Evolutionary conservation across 768 basidiomycete genomes (phyloP).

Genomic region (Calvatia gigantea): DNA sequence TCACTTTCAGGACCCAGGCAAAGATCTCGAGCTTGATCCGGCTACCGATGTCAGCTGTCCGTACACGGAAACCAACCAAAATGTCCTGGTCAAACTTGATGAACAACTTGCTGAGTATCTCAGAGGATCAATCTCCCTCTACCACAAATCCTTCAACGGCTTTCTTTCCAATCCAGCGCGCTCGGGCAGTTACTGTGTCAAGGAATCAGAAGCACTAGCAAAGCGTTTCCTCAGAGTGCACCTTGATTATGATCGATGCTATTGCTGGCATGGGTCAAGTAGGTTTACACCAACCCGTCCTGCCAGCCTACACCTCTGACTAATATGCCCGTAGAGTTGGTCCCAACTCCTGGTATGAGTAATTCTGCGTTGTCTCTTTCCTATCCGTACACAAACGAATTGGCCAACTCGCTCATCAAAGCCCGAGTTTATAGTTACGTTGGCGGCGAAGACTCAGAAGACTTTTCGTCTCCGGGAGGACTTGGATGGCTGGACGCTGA

Average conservation of each 20-base stretch:
- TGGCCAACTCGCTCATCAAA: neutral
- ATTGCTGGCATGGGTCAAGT: neutral
- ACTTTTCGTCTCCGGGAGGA: neutral
- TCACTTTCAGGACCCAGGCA: neutral
- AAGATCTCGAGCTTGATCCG: neutral
- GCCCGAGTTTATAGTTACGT: neutral
- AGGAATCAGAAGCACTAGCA: neutral
- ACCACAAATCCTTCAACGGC: constrained; percentile 6
- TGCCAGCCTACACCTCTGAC: neutral
- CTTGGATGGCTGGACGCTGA: neutral
- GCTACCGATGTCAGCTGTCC: neutral
- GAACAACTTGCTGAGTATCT: neutral
- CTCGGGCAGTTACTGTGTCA: neutral
- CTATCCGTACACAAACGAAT: neutral
- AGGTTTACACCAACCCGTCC: neutral
- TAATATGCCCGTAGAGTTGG: neutral
- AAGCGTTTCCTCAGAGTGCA: neutral
- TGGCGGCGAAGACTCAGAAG: too few relatives aligned
- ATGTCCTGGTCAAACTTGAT: neutral
- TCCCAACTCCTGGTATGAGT: neutral
- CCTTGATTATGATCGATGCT: neutral
- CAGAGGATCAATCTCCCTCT: neutral
- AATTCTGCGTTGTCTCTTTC: neutral
- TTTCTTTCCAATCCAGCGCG: neutral
- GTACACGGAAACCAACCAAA: neutral